Conservation (phyloP, 2,329 filamentous ascomycete species). For the Apiospora malaysiana region DNA sequence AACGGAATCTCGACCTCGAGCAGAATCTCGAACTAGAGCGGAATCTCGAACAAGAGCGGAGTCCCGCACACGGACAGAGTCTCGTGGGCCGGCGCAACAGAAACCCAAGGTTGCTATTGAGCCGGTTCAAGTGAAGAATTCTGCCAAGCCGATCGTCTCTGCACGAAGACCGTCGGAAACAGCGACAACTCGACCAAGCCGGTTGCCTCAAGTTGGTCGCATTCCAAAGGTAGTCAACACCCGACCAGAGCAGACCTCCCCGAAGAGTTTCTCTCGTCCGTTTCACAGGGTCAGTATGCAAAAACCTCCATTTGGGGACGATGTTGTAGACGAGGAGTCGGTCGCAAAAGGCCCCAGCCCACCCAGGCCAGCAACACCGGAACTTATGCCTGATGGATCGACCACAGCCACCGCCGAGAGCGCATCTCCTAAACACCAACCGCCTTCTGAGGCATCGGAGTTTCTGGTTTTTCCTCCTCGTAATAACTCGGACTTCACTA, state of each 20-base stretch:
- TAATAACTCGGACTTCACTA: constrained; percentile 71
- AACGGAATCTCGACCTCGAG: no score
- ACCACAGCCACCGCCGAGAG: constrained; percentile 41
- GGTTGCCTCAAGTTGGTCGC: constrained; percentile 81
- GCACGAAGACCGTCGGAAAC: constrained; percentile 15
- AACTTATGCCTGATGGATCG: constrained; percentile 44
- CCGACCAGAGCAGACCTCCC: constrained; percentile 68
- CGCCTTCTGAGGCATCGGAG: constrained; percentile 49
- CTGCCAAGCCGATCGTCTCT: neutral
- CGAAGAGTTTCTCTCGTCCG: constrained; percentile 85
- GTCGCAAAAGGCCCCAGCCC: constrained; percentile 57
- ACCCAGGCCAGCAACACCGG: constrained; percentile 47
- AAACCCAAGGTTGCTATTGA: neutral
- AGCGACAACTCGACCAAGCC: constrained; percentile 54
- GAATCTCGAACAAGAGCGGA: no score
- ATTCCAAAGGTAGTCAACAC: constrained; percentile 83
- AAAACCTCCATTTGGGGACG: constrained; percentile 36
- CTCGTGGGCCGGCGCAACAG: constrained; percentile 1
- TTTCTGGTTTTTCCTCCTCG: constrained; percentile 77
- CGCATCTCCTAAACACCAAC: constrained; percentile 35
- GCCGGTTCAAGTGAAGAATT: neutral
- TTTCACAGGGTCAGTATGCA: constrained; percentile 67
- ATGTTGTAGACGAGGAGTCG: constrained; percentile 44
- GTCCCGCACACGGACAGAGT: neutral
- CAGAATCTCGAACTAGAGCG: no score